phyloP scores from a whole-genome alignment of 176 grass and related monocot genomes.

The Pharus latifolius region DNA sequence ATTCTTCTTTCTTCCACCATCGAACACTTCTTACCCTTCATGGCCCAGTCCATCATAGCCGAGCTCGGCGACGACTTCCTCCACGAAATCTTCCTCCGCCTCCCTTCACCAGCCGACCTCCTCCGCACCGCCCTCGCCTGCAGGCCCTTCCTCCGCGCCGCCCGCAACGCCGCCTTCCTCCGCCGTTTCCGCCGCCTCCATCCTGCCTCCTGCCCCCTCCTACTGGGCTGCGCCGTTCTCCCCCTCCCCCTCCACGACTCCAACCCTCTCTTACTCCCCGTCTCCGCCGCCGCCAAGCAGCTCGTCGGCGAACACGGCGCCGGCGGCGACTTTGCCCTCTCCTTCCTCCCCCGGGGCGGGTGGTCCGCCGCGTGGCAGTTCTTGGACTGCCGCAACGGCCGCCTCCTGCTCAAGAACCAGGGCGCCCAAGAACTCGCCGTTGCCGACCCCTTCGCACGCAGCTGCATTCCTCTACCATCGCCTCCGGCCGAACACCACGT shows the following conservation, averaged over 20 bases:
- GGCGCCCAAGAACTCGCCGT: not conserved
- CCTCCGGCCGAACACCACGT: not conserved
- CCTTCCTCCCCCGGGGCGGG: conserved; percentile 18
- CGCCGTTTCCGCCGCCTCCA: conserved; percentile 44
- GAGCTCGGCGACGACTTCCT: conserved; percentile 31
- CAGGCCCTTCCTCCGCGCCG: conserved; percentile 22
- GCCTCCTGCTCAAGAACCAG: not conserved
- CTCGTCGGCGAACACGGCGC: not conserved
- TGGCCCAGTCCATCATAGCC: not conserved
- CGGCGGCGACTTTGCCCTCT: conserved; percentile 7
- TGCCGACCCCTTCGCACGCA: conserved; percentile 15
- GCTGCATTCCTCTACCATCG: not conserved
- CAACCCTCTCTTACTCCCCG: not conserved
- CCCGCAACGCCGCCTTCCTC: conserved; percentile 26
- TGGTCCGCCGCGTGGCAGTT: conserved; percentile 16
- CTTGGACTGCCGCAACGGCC: conserved; percentile 32
- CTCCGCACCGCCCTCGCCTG: conserved; percentile 21
- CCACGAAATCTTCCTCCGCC: conserved; percentile 22
- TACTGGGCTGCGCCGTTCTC: conserved; percentile 21
- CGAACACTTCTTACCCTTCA: too few relatives aligned
- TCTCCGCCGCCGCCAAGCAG: not conserved
- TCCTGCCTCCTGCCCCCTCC: conserved; percentile 6
- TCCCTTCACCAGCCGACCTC: conserved; percentile 11
- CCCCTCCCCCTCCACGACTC: not conserved
- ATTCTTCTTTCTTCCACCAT: too few relatives aligned